These are phyloP conservation scores for Metschnikowia drakensbergensis DNA, from an alignment of 805 yeast species.

Conservation along the genomic window DNA sequence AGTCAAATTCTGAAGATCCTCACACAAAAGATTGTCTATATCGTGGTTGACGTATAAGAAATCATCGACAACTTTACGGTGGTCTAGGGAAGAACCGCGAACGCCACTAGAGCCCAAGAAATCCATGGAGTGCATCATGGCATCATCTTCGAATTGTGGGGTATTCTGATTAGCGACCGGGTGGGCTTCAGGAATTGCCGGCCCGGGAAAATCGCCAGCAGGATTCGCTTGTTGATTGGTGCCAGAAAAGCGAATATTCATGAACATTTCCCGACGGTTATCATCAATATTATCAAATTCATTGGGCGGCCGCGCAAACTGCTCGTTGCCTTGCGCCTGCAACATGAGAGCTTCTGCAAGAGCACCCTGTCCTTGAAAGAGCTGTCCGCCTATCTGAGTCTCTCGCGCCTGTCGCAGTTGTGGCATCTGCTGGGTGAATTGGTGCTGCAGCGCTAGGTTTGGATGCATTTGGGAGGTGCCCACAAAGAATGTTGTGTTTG, in stretches of 20 bases:
- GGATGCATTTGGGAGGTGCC: constrained; percentile 5
- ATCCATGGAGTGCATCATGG: constrained; percentile 1
- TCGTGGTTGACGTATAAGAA: not conserved
- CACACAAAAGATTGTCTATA: constrained; percentile 16
- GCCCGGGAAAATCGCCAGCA: not conserved
- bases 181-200: not conserved
- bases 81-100: not conserved
- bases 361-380: not conserved
- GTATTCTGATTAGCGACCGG: not conserved
- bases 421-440: constrained; percentile 1
- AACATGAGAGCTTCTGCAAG: not conserved
- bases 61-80: not conserved
- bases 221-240: not conserved
- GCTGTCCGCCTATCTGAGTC: not conserved
- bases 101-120: not conserved
- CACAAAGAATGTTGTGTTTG: not conserved
- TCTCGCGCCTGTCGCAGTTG: constrained; percentile 3
- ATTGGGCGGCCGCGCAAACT: not conserved
- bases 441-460: constrained; percentile 2
- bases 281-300: constrained; percentile 5
- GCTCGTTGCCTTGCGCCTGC: constrained; percentile 3
- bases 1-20: constrained; percentile 37
- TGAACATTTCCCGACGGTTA: constrained; percentile 7
- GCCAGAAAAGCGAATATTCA: constrained; percentile 8
- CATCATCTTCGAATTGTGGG: not conserved